Conservation (phyloP, 1,139 yeast species). For the Suhomyces anneliseae region DNA sequence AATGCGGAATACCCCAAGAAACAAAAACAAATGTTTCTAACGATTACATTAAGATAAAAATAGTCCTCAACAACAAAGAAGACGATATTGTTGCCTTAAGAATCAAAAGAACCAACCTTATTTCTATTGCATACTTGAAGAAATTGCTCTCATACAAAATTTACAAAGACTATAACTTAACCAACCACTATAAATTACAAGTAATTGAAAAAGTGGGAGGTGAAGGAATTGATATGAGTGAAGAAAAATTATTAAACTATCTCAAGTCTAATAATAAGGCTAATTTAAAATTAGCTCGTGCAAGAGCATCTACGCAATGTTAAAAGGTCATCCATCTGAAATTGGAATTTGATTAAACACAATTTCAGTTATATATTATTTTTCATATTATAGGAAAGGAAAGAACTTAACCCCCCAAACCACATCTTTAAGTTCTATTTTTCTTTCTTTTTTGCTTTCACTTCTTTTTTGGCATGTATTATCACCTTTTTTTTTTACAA, state of each 20-base stretch:
- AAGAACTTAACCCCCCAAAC: too few species aligned
- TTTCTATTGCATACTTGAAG: slow-evolving; percentile 33
- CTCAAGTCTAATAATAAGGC: slow-evolving; percentile 29
- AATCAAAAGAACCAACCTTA: slow-evolving; percentile 26
- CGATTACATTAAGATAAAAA: slow-evolving; percentile 33
- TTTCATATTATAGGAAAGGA: too few species aligned
- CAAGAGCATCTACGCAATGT: slow-evolving; percentile 11
- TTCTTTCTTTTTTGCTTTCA: too few species aligned
- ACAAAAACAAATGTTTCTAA: neutral
- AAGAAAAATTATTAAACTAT: slow-evolving; percentile 23
- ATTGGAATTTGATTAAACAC: too few species aligned
- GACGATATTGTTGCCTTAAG: slow-evolving; percentile 35
- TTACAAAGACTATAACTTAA: slow-evolving; percentile 33
- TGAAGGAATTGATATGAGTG: slow-evolving; percentile 17
- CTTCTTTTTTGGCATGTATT: too few species aligned
- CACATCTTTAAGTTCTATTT: too few species aligned
- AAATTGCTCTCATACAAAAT: slow-evolving; percentile 33
- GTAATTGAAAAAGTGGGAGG: slow-evolving; percentile 13
- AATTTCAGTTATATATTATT: too few species aligned
- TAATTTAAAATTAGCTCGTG: slow-evolving; percentile 27
- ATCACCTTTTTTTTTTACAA: too few species aligned
- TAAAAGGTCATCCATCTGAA: too few species aligned
- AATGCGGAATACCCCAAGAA: neutral
- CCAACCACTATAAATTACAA: slow-evolving; percentile 30
- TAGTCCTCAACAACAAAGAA: slow-evolving; percentile 31